phyloP scores from a whole-genome alignment of 345 rosid genomes.

The Camelina laxa region DNA sequence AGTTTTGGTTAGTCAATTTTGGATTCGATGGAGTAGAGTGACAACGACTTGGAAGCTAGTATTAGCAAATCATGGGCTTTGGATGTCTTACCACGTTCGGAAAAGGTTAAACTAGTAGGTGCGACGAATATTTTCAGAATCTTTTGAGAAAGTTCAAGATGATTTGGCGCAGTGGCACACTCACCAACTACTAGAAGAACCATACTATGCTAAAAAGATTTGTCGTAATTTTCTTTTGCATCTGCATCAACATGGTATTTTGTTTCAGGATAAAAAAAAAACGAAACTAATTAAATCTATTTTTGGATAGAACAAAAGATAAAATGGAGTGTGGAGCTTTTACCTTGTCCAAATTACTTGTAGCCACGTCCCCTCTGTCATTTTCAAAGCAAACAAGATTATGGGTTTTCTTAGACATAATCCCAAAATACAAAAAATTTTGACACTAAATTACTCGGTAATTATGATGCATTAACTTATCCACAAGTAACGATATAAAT shows the following conservation, averaged over 20 bases:
- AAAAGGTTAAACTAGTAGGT: slow-evolving; percentile 13
- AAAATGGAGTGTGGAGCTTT: background rate
- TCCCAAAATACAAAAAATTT: too few relatives aligned
- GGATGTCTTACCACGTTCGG: background rate
- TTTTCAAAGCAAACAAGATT: background rate
- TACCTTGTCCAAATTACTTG: slow-evolving; percentile 11
- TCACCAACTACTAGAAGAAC: background rate
- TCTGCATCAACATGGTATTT: background rate
- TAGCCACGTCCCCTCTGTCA: slow-evolving; percentile 2
- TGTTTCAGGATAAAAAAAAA: too few relatives aligned
- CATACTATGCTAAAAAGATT: background rate
- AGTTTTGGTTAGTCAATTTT: background rate
- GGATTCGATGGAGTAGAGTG: slow-evolving; percentile 16
- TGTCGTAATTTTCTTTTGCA: background rate
- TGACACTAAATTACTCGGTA: background rate
- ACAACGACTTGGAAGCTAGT: slow-evolving; percentile 11
- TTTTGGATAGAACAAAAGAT: background rate
- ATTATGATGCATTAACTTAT: background rate
- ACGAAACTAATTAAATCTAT: too few relatives aligned
- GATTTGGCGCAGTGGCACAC: background rate
- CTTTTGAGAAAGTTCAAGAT: slow-evolving; percentile 8
- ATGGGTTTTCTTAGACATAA: too few relatives aligned
- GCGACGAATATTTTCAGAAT: slow-evolving; percentile 32
- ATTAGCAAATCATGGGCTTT: background rate
- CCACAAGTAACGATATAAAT: background rate